Conservation (phyloP, 352 stramenopile genomes). For the Globisporangium apiculatum region DNA sequence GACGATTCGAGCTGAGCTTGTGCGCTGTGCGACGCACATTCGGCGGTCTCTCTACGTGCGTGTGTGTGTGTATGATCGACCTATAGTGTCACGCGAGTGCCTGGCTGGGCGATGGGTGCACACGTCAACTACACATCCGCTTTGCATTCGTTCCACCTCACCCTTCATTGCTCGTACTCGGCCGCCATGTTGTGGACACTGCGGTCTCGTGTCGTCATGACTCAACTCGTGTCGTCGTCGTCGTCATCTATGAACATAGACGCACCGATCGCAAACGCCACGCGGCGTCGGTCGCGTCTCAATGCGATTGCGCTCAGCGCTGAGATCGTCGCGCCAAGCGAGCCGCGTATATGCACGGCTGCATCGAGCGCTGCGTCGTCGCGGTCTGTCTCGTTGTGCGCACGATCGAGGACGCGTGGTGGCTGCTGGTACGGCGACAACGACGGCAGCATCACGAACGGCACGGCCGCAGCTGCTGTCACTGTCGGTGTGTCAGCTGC, state of each 20-base stretch:
- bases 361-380: constrained; percentile 1
- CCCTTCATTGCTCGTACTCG: too few relatives aligned
- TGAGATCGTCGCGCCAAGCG: constrained; percentile 10
- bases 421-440: constrained; percentile 9
- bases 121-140: too few relatives aligned
- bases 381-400: neutral
- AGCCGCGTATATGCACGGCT: constrained; percentile 1
- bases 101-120: too few relatives aligned
- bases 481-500: neutral
- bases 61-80: neutral
- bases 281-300: constrained; percentile 5
- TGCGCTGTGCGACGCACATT: too few relatives aligned
- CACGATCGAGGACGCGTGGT: neutral
- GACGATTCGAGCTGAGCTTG: constrained; percentile 57
- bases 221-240: constrained; percentile 5
- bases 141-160: too few relatives aligned
- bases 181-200: too few relatives aligned
- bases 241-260: constrained; percentile 23
- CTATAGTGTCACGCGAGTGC: too few relatives aligned
- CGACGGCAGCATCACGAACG: constrained; percentile 13
- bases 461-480: neutral
- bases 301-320: neutral
- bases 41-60: too few relatives aligned
- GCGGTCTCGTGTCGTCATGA: too few relatives aligned
- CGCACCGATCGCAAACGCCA: constrained; percentile 17